Evolutionary conservation across 345 rosid species (phyloP), one percentile per base, ranked within the genome.

Genomic region (Hypericum androsaemum): DNA sequence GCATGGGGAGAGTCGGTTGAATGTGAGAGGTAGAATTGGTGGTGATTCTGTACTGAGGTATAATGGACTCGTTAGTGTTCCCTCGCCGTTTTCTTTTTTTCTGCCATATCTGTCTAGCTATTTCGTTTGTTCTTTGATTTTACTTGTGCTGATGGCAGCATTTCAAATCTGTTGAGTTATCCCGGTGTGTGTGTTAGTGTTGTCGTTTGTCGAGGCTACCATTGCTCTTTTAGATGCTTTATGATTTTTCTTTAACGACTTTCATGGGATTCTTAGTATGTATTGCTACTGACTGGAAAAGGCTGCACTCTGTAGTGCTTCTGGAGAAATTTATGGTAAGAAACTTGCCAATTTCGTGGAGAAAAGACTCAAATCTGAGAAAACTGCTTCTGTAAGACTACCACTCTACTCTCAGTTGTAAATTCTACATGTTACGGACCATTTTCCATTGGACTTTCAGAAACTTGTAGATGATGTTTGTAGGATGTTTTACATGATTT

Each of bases 1-100:
- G 76, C 99, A 94, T 77, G 99, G 99, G 49, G 97, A 94, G 78
- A 94, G 99, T 70, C 72, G 77, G 68, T 81, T 85, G 63, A 94
- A 94, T 71, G 99, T 94, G 63, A 76, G 99, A 74, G 95, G 90
- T 60, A 81, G 95, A 76, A 88, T 84, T 66, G 99, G 99, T 12
- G 99, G 97, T 57, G 99, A 88, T 69, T 73, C 82, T 56, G 77
- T 76, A 39, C 50, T 88, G 56, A 94, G 99, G 99, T 94, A 67
- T 50, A 22, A 22, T 22, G n/a, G 7, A 40, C 15, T 47, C 1
- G 10, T 14, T 15, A 32, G 28, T 46, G 16, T 35, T 52, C n/a
- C 13, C 41, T 39, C 16, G 12, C 12, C n/a, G 32, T 14, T 46
- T 39, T 37, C 37, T 37, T 12, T 17, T 14, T 38, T 59, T 45